These are phyloP conservation scores for Canna indica DNA, from an alignment of 176 grass and related monocot genomes.

Conservation along the genomic window DNA sequence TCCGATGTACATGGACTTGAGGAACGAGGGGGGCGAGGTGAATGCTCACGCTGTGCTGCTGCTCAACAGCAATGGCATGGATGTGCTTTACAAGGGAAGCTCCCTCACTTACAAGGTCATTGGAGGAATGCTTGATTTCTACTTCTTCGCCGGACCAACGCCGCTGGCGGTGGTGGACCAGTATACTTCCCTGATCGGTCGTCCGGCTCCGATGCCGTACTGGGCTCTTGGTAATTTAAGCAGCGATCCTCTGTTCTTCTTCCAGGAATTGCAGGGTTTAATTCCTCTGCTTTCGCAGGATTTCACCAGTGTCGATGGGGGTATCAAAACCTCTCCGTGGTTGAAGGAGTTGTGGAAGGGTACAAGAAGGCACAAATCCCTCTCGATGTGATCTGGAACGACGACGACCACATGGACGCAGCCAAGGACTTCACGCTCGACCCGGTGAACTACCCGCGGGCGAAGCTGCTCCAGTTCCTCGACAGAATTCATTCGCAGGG, in stretches of 20 bases:
- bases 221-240: constrained; percentile 97
- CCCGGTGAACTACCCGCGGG: constrained; percentile 63
- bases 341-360: constrained; percentile 67
- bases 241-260: too few relatives aligned
- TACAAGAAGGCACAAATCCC: constrained; percentile 74
- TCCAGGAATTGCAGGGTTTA: too few relatives aligned
- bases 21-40: constrained; percentile 34
- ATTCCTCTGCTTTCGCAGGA: constrained; percentile 30
- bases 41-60: constrained; percentile 76
- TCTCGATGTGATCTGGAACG: constrained; percentile 91
- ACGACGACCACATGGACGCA: constrained; percentile 90
- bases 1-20: constrained; percentile 79
- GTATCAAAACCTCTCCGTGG: constrained; percentile 83
- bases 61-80: constrained; percentile 95
- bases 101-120: constrained; percentile 87
- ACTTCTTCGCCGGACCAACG: constrained; percentile 74
- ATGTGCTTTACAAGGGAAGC: constrained; percentile 64
- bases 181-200: constrained; percentile 72
- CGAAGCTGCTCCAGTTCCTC: constrained; percentile 61
- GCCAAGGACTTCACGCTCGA: constrained; percentile 86
- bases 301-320: constrained; percentile 98
- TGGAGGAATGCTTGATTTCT: constrained; percentile 85
- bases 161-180: constrained; percentile 75
- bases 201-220: constrained; percentile 79
- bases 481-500: constrained; percentile 57